Conservation (phyloP, 306 rosid species). For the Fragaria ananassa region DNA sequence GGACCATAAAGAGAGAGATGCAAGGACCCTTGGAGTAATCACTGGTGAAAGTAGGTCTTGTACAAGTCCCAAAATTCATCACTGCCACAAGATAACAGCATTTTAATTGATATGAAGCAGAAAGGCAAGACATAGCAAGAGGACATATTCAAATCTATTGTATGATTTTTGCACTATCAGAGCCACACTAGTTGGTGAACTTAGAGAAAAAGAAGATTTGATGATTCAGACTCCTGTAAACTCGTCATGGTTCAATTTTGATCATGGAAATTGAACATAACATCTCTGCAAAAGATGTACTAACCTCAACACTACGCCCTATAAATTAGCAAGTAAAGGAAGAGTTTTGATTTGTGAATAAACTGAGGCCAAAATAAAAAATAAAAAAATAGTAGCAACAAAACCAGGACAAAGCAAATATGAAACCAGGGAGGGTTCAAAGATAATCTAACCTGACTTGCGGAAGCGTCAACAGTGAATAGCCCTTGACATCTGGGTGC, state of each 20-base stretch:
- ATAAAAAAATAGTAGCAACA: too few relatives aligned
- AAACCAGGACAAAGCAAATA: neutral
- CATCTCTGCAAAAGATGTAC: neutral
- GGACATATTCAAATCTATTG: neutral
- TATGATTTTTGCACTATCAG: neutral
- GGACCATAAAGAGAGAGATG: conserved; percentile 69
- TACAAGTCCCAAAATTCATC: conserved; percentile 90
- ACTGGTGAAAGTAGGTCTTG: conserved; percentile 63
- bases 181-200: neutral
- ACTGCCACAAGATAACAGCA: conserved; percentile 37
- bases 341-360: neutral
- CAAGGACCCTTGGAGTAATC: conserved; percentile 47
- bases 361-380: neutral
- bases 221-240: neutral
- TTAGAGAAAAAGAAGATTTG: neutral
- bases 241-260: neutral
- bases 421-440: neutral
- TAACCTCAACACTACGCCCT: neutral
- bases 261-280: neutral
- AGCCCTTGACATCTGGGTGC: conserved; percentile 85
- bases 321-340: neutral
- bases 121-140: neutral
- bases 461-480: conserved; percentile 78
- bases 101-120: neutral
- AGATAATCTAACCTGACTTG: conserved; percentile 77